phyloP scores from a whole-genome alignment of 2,329 filamentous ascomycete species.

The Pleomassaria siparia region DNA sequence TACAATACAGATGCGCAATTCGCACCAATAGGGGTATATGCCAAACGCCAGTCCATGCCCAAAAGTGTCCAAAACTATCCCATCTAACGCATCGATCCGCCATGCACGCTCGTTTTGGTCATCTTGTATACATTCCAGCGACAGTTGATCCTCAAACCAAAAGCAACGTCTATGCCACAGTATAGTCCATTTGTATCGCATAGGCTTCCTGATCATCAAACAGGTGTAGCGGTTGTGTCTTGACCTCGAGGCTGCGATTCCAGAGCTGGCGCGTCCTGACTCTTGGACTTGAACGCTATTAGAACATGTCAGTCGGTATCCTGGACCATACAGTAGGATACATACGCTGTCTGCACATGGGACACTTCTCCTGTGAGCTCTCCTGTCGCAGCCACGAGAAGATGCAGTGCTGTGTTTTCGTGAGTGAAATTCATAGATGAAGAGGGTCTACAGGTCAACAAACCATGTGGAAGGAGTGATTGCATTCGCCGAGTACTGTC shows the following conservation, averaged over 20 bases:
- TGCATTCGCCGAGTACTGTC: constrained; percentile 90
- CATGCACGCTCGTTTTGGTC: neutral
- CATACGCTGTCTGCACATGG: constrained; percentile 95
- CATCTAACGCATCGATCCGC: neutral
- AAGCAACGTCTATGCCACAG: neutral
- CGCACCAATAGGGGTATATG: neutral
- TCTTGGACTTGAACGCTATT: constrained; percentile 43
- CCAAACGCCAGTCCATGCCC: neutral
- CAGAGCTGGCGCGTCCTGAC: constrained; percentile 28
- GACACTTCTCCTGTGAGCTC: constrained; percentile 87
- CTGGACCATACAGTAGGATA: constrained; percentile 3
- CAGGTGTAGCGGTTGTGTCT: constrained; percentile 15
- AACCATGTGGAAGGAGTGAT: constrained; percentile 97
- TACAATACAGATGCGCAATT: neutral
- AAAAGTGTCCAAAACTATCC: neutral
- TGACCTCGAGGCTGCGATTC: constrained; percentile 10
- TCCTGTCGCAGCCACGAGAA: constrained; percentile 96
- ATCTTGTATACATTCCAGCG: neutral
- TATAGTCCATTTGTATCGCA: no score
- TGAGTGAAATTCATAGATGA: constrained; percentile 7
- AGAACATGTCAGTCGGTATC: constrained; percentile 14
- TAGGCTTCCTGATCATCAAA: neutral
- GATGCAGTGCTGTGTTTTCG: constrained; percentile 77
- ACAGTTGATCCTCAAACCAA: neutral
- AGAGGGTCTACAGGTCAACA: neutral